These are phyloP conservation scores for Aulographum hederae DNA, from an alignment of 2,329 filamentous ascomycete genomes.

Conservation along the genomic window DNA sequence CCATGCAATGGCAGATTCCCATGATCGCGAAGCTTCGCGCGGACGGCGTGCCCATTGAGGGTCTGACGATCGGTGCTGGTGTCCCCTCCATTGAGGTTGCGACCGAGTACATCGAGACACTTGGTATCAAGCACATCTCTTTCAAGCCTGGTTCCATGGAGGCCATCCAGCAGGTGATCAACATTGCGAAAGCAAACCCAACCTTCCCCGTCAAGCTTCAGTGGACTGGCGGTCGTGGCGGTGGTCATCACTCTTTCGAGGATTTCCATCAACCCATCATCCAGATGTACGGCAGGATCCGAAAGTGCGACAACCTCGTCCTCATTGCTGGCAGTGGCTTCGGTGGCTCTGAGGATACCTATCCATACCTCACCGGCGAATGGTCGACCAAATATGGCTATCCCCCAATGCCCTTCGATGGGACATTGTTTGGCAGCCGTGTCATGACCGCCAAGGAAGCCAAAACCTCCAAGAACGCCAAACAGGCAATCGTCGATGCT, in stretches of 20 bases:
- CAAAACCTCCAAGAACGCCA: constrained; percentile 23
- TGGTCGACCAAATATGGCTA: constrained; percentile 26
- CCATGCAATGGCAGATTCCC: constrained; percentile 34
- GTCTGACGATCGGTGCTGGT: constrained; percentile 29
- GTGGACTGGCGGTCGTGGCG: constrained; percentile 31
- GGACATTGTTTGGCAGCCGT: constrained; percentile 26
- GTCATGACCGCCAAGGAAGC: constrained; percentile 30
- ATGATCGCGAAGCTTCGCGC: constrained; percentile 27
- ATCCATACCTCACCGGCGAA: constrained; percentile 26
- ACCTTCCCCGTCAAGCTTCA: constrained; percentile 27
- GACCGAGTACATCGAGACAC: constrained; percentile 37
- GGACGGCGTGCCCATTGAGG: constrained; percentile 27
- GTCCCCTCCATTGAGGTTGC: constrained; percentile 29
- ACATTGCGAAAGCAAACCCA: constrained; percentile 27
- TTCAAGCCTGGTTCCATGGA: constrained; percentile 29
- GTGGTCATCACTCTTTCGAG: constrained; percentile 31
- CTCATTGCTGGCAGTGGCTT: constrained; percentile 30
- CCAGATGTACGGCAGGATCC: constrained; percentile 25
- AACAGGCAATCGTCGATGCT: constrained; percentile 25
- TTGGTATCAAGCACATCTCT: constrained; percentile 28
- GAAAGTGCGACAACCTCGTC: constrained; percentile 26
- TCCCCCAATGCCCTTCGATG: constrained; percentile 29
- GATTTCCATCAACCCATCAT: constrained; percentile 31
- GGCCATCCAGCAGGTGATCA: constrained; percentile 26
- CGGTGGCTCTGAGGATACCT: constrained; percentile 26